Evolutionary conservation across 177 flowering plant genomes (phyloP), one percentile per base, ranked within the genome.

Genomic region (Vitis hybrid): DNA sequence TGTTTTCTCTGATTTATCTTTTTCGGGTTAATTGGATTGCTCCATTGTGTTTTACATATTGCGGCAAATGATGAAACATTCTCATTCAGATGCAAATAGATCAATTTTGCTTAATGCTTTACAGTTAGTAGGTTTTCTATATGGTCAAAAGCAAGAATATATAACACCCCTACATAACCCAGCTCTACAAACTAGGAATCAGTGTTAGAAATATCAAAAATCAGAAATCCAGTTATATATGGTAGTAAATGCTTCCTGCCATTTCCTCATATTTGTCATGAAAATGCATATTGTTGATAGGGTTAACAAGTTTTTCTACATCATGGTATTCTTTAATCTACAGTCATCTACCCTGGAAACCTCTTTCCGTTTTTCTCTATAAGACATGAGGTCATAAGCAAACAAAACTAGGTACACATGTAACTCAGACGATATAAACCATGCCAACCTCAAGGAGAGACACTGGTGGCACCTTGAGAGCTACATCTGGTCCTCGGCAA

Each of bases 401-500:
- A 12, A 55, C 6, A 62, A 65, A 56, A 64, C 71, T 45, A 72
- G 70, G 64, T 51, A 56, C 34, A 66, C n/a, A 21, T 12, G 51
- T 34, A 21, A 12, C 17, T 75, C 75, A 91, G 50, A 94, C 88
- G 39, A 89, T 82, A 69, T 94, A 94, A 68, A 94, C 94, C 98
- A 94, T 91, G 77, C 98, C 98, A 54, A 94, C 98, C 76, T 94
- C 97, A 10, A 94, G 85, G 2, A 91, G 86, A 6, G 97, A 92
- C 12, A 75, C 97, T 2, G 93, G 93, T 8, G 98, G 97, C 39
- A 92, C 87, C 80, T 83, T 88, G 49, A 94, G 92, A 4, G 88
- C 91, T 65, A 92, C 97, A 71, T 88, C 97, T 2, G 97, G 79
- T 18, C 97, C 98, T 15, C 98, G 63, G 74, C 98, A 92, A 71